These are phyloP conservation scores for Arthrobotrys pseudoclavata DNA, from an alignment of 2,329 filamentous ascomycete genomes.

Conservation along the genomic window DNA sequence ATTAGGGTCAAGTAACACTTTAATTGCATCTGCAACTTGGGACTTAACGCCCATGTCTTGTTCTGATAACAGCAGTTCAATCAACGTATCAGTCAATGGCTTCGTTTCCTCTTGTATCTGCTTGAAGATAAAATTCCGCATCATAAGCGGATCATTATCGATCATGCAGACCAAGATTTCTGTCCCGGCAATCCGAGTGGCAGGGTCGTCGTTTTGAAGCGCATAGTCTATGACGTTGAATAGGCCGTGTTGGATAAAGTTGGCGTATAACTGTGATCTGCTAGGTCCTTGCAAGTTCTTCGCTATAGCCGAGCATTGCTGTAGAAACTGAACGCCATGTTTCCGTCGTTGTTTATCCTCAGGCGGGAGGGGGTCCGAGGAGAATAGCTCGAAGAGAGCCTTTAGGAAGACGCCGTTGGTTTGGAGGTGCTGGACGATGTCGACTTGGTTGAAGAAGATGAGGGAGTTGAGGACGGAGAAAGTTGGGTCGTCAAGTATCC, in stretches of 20 bases:
- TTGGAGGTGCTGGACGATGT: constrained; percentile 96
- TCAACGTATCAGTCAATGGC: constrained; percentile 89
- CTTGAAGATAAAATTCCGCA: constrained; percentile 91
- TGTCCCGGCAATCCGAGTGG: constrained; percentile 89
- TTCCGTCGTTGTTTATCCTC: constrained; percentile 76
- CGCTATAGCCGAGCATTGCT: constrained; percentile 92
- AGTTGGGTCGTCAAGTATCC: constrained; percentile 96
- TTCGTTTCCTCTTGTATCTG: constrained; percentile 88
- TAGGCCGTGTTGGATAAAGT: constrained; percentile 88
- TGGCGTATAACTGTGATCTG: constrained; percentile 85
- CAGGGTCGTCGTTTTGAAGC: constrained; percentile 84
- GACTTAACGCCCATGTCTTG: constrained; percentile 94
- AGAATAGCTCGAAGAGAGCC: constrained; percentile 89
- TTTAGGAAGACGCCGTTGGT: constrained; percentile 81
- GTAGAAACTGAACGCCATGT: constrained; percentile 94
- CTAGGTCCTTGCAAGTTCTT: constrained; percentile 91
- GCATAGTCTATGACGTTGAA: constrained; percentile 93
- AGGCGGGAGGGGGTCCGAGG: constrained; percentile 63
- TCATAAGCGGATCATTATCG: constrained; percentile 94
- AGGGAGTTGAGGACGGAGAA: constrained; percentile 97
- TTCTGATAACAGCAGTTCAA: constrained; percentile 90
- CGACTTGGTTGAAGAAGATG: constrained; percentile 99
- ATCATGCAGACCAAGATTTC: constrained; percentile 95
- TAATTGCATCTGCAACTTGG: constrained; percentile 94
- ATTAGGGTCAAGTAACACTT: constrained; percentile 85